Evolutionary conservation across 768 basidiomycete species (phyloP).

Genomic region (Galerina marginata): DNA sequence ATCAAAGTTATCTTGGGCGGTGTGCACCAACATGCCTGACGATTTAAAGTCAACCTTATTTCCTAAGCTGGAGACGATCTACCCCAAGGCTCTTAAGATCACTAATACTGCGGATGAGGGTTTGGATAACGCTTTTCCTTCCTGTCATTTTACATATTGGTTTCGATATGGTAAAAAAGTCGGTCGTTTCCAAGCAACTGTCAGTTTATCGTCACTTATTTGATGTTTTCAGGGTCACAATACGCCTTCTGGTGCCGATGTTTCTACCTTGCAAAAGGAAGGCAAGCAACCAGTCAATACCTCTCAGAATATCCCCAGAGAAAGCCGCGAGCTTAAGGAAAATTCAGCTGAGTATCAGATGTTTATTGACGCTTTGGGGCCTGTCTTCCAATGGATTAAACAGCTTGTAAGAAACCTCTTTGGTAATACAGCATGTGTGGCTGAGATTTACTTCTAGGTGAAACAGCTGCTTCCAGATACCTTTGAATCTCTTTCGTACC

Average conservation of each 20-base stretch:
- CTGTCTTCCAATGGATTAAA: constrained; percentile 13
- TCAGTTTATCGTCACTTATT: not conserved
- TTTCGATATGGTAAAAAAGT: constrained; percentile 10
- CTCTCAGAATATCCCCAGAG: constrained; percentile 3
- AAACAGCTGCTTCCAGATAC: constrained; percentile 2
- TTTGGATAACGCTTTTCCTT: not conserved
- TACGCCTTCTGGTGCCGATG: constrained; percentile 1
- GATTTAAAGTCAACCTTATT: not conserved
- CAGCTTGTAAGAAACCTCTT: not conserved
- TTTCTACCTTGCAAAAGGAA: constrained; percentile 1
- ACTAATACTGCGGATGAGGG: not conserved
- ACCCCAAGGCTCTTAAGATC: not conserved
- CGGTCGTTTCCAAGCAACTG: not conserved
- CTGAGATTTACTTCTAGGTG: constrained; percentile 1
- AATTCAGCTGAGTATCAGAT: not conserved
- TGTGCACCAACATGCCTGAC: constrained; percentile 1
- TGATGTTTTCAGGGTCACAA: constrained; percentile 3
- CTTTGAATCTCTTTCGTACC: constrained; percentile 6
- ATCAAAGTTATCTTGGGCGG: not conserved
- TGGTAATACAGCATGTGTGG: not conserved
- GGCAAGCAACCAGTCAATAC: not conserved
- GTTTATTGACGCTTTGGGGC: constrained; percentile 1
- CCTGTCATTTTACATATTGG: constrained; percentile 17
- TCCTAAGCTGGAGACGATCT: constrained; percentile 2
- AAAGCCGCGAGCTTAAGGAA: not conserved